A percentile compares a stretch with the other conserved stretches of the same genome.
Conservation (phyloP, 176 grass and related monocot species). For the Triticum monococcum region DNA sequence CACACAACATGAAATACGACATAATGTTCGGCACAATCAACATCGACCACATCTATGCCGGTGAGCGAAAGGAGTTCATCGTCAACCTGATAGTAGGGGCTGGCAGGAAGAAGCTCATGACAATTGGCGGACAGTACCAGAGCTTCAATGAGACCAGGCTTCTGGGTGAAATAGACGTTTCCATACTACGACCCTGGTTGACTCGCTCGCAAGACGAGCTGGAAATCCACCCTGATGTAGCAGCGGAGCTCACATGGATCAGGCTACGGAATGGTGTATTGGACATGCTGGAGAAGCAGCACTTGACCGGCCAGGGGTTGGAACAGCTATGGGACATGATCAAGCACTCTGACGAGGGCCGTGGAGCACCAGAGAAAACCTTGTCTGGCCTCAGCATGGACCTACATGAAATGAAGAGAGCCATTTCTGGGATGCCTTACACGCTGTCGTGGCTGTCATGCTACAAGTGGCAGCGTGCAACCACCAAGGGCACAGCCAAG, state of each 20-base stretch:
- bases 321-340: neutral
- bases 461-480: neutral
- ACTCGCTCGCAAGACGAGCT: neutral
- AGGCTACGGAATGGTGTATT: neutral
- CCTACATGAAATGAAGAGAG: neutral
- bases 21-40: neutral
- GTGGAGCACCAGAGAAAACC: neutral
- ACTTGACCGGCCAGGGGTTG: accelerated
- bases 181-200: neutral
- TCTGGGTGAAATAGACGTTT: neutral
- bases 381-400: neutral
- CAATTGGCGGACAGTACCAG: neutral
- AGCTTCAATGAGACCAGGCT: neutral
- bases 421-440: neutral
- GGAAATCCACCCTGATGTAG: neutral
- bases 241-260: neutral
- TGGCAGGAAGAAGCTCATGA: neutral
- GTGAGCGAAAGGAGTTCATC: neutral
- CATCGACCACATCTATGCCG: neutral
- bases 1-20: neutral
- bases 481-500: neutral
- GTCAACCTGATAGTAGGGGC: neutral
- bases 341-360: neutral
- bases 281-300: neutral
- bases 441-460: neutral